These are phyloP conservation scores for Plasmodium fragile DNA, from an alignment of 169 alveolate genomes.

Conservation along the genomic window DNA sequence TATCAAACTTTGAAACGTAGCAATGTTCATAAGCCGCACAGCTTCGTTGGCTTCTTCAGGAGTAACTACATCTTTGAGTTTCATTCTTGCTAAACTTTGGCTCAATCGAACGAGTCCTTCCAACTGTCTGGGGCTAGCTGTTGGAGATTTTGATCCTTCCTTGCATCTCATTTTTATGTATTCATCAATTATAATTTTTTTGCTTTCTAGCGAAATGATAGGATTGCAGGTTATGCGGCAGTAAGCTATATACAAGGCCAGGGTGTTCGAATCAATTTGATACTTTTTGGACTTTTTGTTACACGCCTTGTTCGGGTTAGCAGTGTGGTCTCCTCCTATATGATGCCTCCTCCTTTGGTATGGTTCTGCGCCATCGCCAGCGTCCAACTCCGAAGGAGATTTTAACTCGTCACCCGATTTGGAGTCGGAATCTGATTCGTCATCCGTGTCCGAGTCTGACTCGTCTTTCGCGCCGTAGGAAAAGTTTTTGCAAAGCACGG, in stretches of 20 bases:
- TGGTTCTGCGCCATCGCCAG: background rate
- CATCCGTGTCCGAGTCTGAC: conserved; percentile 24
- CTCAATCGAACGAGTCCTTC: conserved; percentile 97
- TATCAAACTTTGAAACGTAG: conserved; percentile 98
- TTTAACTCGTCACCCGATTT: conserved; percentile 28
- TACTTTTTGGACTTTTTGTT: conserved; percentile 22
- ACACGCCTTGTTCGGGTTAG: conserved; percentile 9
- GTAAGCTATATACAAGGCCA: conserved; percentile 92
- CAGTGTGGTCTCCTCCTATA: conserved; percentile 37
- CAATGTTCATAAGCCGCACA: conserved; percentile 96
- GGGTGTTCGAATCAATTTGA: conserved; percentile 81
- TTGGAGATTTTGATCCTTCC: conserved; percentile 91
- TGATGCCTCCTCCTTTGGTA: background rate
- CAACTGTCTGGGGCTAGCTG: conserved; percentile 97
- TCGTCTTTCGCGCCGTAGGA: conserved; percentile 82
- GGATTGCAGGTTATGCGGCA: conserved; percentile 94
- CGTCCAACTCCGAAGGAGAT: conserved; percentile 11
- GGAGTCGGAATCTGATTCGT: conserved; percentile 52
- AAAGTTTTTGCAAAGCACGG: conserved; percentile 77
- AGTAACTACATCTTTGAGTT: conserved; percentile 91
- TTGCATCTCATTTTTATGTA: conserved; percentile 92
- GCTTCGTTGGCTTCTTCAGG: conserved; percentile 97
- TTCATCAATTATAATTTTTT: conserved; percentile 88
- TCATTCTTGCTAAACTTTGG: conserved; percentile 98
- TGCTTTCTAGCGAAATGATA: conserved; percentile 91